Conservation (phyloP, 371 early-diverging fungal genomes). For the Mortierella sp. region DNA sequence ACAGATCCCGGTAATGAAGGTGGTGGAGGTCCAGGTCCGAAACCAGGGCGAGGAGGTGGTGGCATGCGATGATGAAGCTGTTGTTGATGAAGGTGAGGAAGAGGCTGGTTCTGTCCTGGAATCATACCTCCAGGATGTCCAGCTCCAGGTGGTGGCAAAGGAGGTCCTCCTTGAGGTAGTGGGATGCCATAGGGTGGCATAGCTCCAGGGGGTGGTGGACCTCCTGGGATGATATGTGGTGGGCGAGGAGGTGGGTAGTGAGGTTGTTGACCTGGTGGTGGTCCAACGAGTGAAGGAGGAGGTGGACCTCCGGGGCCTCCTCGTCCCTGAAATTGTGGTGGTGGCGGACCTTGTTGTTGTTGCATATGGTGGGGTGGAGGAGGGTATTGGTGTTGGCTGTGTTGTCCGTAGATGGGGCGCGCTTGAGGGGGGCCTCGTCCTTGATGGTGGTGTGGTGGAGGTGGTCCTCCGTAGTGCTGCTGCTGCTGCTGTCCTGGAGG, state of each 20-base stretch:
- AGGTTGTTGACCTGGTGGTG: slow-evolving; percentile 12
- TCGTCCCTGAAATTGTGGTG: slow-evolving; percentile 38
- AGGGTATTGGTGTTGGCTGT: slow-evolving; percentile 5
- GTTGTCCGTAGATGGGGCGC: slow-evolving; percentile 22
- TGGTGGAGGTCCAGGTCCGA: neutral
- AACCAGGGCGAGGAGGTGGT: slow-evolving; percentile 12
- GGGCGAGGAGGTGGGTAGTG: slow-evolving; percentile 20
- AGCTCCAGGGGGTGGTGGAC: neutral
- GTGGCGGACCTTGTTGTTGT: slow-evolving; percentile 32
- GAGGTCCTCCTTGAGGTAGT: slow-evolving; percentile 19
- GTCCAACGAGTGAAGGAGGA: slow-evolving; percentile 18
- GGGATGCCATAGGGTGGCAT: neutral
- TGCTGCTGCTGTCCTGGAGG: slow-evolving; percentile 28
- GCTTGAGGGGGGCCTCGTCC: slow-evolving; percentile 35
- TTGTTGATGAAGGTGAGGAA: neutral
- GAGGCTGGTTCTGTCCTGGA: slow-evolving; percentile 13
- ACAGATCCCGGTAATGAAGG: neutral
- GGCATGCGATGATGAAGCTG: slow-evolving; percentile 27
- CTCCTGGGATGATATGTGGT: slow-evolving; percentile 7
- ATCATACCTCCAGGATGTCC: slow-evolving; percentile 19
- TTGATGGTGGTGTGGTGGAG: slow-evolving; percentile 39
- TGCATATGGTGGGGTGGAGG: slow-evolving; percentile 32
- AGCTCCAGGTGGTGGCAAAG: neutral
- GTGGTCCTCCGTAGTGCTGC: slow-evolving; percentile 16
- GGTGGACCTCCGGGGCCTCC: slow-evolving; percentile 7